These are phyloP conservation scores for Syncephalastrum racemosum DNA, from an alignment of 371 early-diverging fungal genomes.

Conservation along the genomic window DNA sequence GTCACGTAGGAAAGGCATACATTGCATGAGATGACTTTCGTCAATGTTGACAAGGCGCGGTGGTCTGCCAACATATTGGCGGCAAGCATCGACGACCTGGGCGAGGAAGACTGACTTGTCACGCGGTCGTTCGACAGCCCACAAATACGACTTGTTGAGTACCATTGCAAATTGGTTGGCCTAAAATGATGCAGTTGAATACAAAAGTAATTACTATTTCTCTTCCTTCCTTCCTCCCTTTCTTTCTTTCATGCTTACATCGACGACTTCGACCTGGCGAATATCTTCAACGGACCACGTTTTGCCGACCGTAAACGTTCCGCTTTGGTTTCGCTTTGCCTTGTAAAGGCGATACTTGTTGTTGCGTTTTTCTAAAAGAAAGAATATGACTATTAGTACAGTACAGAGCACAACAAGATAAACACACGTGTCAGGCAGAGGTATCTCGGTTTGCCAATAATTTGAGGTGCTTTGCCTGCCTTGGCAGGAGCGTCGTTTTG, in stretches of 20 bases:
- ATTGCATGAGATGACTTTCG: conserved; percentile 40
- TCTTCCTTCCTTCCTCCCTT: neutral
- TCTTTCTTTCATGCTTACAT: conserved; percentile 54
- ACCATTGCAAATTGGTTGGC: conserved; percentile 47
- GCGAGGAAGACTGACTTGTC: conserved; percentile 52
- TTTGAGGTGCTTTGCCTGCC: conserved; percentile 22
- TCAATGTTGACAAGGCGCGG: conserved; percentile 51
- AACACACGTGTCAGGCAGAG: conserved; percentile 46
- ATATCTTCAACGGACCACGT: conserved; percentile 63
- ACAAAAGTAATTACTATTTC: neutral
- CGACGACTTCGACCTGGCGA: conserved; percentile 52
- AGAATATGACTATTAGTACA: neutral
- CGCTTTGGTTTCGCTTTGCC: conserved; percentile 55
- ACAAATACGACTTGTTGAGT: conserved; percentile 48
- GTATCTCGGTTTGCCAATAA: conserved; percentile 51
- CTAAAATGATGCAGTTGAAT: conserved; percentile 15
- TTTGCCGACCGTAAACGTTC: conserved; percentile 56
- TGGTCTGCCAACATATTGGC: conserved; percentile 34
- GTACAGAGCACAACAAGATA: neutral
- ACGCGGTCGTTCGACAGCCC: conserved; percentile 48
- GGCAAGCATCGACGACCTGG: conserved; percentile 45
- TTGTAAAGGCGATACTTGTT: conserved; percentile 51
- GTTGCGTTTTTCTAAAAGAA: conserved; percentile 39
- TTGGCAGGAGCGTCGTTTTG: conserved; percentile 26
- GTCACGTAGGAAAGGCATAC: conserved; percentile 11